phyloP scores from a whole-genome alignment of 164 flowering plant species.

The Sedum album region DNA sequence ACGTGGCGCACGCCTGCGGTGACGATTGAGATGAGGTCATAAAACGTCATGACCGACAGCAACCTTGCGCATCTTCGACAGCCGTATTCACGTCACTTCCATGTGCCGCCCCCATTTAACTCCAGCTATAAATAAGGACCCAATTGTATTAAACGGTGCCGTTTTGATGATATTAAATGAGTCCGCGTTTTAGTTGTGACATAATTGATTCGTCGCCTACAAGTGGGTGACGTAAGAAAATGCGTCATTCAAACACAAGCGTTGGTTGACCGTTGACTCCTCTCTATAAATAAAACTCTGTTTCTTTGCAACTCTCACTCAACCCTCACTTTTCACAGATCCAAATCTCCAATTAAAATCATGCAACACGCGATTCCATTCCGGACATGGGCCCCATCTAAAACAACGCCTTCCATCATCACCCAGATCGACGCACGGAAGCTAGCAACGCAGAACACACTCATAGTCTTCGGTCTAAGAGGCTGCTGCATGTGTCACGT shows the following conservation, averaged over 20 bases:
- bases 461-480: slow-evolving; percentile 44
- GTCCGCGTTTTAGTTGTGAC: neutral
- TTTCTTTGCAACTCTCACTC: neutral
- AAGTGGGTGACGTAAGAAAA: slow-evolving; percentile 1
- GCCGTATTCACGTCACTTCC: neutral
- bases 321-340: neutral
- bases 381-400: neutral
- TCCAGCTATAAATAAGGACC: no score
- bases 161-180: neutral
- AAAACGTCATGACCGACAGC: neutral
- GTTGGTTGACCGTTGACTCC: slow-evolving; percentile 2
- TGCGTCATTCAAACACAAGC: neutral
- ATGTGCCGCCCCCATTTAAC: neutral
- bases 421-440: slow-evolving; percentile 11
- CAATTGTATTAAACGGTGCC: neutral
- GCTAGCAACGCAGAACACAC: slow-evolving; percentile 52
- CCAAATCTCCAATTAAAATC: neutral
- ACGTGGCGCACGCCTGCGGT: no score
- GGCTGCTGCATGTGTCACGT: slow-evolving; percentile 90
- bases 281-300: neutral
- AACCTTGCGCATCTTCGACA: neutral
- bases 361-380: slow-evolving; percentile 1
- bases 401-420: neutral
- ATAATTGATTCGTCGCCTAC: neutral
- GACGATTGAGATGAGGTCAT: neutral